Evolutionary conservation across 2,329 filamentous ascomycete genomes (phyloP), one percentile per base, ranked within the genome.

Genomic region (Calycina marina): DNA sequence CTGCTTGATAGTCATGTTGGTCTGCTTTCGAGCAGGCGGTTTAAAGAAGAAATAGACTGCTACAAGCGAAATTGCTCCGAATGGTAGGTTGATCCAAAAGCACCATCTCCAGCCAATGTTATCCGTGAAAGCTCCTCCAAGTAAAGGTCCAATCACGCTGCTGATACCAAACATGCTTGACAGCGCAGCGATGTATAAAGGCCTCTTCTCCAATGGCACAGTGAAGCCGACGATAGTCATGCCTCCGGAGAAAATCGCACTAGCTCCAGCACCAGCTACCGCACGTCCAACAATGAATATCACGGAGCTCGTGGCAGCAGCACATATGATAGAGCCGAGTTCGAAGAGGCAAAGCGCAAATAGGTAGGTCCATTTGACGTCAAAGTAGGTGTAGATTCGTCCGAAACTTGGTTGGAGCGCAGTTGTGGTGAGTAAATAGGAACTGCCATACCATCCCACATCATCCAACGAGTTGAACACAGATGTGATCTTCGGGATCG

Each of bases 21-120:
- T 42, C 6, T 38, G 31, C 28, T 44, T 47, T n/a, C 34, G 55
- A 37, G 20, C 46, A 20, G 58, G 61, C 25, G 56, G 56, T 36
- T 56, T 52, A 51, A 67, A 65, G 40, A 63, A 60, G 26, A 55
- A 47, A 38, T 59, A 42, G 5, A 61, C 36, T 12, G 62, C 51
- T 16, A 50, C 40, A 8, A 55, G 48, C 3, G 57, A 51, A 4
- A 56, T 38, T 17, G 50, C 57, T 4, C 60, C 60, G 20, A 63
- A 53, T 1, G 60, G 60, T 3, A 63, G 43, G 31, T 55, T 61
- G 45, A 61, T 61, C 46, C 46, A 52, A 28, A 53, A 53, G 26
- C 48, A 53, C 46, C 59, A 60, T 12, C 54, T 44, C 38, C 62
- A 50, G 1, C 57, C 51, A 0, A 60, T 53, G n/a, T n/a, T 51